These are phyloP conservation scores for Gyrodon lividus DNA, from an alignment of 768 basidiomycete genomes.

Conservation along the genomic window DNA sequence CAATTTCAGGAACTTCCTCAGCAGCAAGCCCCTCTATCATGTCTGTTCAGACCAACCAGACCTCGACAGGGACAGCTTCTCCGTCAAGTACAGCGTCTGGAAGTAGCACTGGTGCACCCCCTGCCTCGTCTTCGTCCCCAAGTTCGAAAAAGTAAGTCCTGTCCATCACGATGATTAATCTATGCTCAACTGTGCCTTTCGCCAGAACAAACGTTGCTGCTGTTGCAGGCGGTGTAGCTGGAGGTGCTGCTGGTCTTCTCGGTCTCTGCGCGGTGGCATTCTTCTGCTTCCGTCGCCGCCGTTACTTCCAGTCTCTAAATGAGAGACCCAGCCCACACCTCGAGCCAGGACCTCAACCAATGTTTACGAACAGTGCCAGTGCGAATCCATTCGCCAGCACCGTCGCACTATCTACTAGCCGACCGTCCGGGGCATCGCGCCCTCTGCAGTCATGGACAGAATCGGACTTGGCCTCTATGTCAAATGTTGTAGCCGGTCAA, in stretches of 20 bases:
- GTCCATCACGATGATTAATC: not conserved
- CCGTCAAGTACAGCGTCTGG: constrained; percentile 15
- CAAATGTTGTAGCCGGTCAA: not conserved
- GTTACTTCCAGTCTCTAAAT: not conserved
- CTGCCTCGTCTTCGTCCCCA: not conserved
- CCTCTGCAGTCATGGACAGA: constrained; percentile 12
- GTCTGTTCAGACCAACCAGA: constrained; percentile 6
- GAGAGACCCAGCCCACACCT: constrained; percentile 13
- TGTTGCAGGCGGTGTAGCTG: constrained; percentile 17
- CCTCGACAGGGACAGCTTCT: constrained; percentile 7
- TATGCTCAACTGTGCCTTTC: not conserved
- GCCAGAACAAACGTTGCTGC: constrained; percentile 14
- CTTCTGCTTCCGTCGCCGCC: constrained; percentile 13
- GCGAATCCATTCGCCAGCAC: constrained; percentile 9
- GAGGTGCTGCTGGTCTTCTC: constrained; percentile 17
- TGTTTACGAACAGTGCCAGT: not conserved
- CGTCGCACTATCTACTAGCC: not conserved
- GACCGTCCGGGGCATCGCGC: not conserved
- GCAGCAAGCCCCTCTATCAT: not conserved
- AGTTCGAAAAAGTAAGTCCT: constrained; percentile 14
- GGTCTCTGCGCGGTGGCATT: constrained; percentile 13
- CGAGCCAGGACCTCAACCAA: constrained; percentile 1
- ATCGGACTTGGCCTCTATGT: not conserved
- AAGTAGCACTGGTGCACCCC: not conserved
- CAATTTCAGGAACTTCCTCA: not conserved